phyloP scores from a whole-genome alignment of 169 alveolate species.

The Eimeria brunetti region DNA sequence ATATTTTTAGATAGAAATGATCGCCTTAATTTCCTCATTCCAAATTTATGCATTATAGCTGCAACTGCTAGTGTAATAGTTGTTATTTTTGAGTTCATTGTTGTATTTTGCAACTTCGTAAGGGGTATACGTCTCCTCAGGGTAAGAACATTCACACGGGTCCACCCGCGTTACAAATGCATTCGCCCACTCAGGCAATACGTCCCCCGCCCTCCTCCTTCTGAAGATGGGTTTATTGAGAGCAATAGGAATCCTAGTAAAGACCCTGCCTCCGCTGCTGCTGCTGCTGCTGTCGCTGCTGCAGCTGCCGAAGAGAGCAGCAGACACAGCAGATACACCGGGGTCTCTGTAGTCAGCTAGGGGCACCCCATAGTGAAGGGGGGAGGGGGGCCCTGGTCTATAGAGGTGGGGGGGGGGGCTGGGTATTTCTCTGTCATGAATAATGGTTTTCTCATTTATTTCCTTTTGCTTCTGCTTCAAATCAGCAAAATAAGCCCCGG shows the following conservation, averaged over 20 bases:
- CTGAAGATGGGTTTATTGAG: slow-evolving; percentile 82
- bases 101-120: slow-evolving; percentile 82
- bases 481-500: too few species aligned
- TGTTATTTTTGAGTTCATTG: not conserved
- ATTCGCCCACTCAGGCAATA: slow-evolving; percentile 88
- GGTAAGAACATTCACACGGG: slow-evolving; percentile 82
- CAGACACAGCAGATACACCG: slow-evolving; percentile 86
- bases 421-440: not conserved
- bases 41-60: not conserved
- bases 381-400: slow-evolving; percentile 23
- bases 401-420: slow-evolving; percentile 27
- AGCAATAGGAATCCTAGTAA: slow-evolving; percentile 81
- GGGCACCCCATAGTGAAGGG: slow-evolving; percentile 73
- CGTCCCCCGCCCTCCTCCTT: slow-evolving; percentile 89
- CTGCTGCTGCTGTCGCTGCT: too few species aligned
- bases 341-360: slow-evolving; percentile 79
- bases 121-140: slow-evolving; percentile 83
- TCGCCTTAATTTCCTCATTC: not conserved
- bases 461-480: too few species aligned
- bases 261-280: too few species aligned
- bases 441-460: too few species aligned
- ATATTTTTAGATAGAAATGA: too few species aligned
- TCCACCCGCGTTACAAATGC: slow-evolving; percentile 86
- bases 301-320: slow-evolving; percentile 81
- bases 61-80: not conserved